phyloP scores from a whole-genome alignment of 2,329 filamentous ascomycete species.

The Pseudocercospora ulei region DNA sequence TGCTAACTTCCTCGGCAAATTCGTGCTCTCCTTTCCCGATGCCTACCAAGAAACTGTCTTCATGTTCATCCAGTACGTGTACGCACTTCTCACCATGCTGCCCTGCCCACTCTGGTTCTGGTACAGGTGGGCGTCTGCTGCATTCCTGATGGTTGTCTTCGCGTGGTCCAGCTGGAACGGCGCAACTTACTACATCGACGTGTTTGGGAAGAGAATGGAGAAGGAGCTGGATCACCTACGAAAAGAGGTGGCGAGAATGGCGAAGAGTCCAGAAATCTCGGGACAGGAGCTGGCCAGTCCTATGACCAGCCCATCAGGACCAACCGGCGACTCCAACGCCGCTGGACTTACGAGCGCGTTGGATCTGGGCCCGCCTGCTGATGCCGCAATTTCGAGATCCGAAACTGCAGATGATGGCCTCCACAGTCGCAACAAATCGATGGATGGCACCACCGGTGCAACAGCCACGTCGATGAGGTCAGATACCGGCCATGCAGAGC shows the following conservation, averaged over 20 bases:
- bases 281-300: constrained; percentile 26
- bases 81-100: constrained; percentile 85
- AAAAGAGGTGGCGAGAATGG: constrained; percentile 55
- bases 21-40: constrained; percentile 69
- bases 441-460: constrained; percentile 10
- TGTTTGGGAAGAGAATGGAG: constrained; percentile 93
- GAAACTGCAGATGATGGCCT: constrained; percentile 8
- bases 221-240: constrained; percentile 87
- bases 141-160: constrained; percentile 75
- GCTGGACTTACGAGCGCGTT: constrained; percentile 25
- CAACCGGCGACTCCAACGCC: constrained; percentile 18
- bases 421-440: constrained; percentile 14
- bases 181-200: constrained; percentile 94
- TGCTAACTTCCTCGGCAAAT: constrained; percentile 75
- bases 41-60: constrained; percentile 76
- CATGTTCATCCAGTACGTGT: constrained; percentile 90
- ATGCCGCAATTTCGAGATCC: constrained; percentile 7
- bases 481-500: constrained; percentile 4
- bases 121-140: constrained; percentile 66
- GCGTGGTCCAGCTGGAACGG: constrained; percentile 94
- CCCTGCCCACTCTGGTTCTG: constrained; percentile 94
- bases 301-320: constrained; percentile 25
- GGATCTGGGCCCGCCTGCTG: constrained; percentile 30
- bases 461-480: constrained; percentile 7
- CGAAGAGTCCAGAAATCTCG: constrained; percentile 28